These are phyloP conservation scores for Globisporangium canariense DNA, from an alignment of 352 stramenopile species.

Conservation along the genomic window DNA sequence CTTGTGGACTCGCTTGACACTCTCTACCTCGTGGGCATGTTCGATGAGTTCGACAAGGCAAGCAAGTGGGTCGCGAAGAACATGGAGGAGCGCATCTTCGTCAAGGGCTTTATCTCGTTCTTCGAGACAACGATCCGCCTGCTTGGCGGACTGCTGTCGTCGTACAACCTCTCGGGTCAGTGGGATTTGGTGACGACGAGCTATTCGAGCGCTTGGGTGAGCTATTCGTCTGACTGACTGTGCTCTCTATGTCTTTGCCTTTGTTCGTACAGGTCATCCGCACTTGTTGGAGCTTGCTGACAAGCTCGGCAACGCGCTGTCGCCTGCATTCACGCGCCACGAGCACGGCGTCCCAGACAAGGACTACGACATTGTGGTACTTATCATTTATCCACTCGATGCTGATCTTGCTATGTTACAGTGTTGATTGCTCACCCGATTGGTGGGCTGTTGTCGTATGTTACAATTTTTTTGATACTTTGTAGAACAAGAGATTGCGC, in stretches of 20 bases:
- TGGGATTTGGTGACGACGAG: neutral
- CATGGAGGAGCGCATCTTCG: slow-evolving; percentile 67
- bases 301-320: slow-evolving; percentile 62
- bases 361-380: slow-evolving; percentile 62
- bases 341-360: slow-evolving; percentile 58
- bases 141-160: slow-evolving; percentile 65
- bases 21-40: slow-evolving; percentile 71
- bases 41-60: slow-evolving; percentile 71
- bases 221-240: neutral
- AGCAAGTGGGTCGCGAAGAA: slow-evolving; percentile 62
- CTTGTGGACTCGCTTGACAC: slow-evolving; percentile 80
- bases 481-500: slow-evolving; percentile 31
- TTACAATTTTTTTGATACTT: too few species aligned
- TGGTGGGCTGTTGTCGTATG: too few species aligned
- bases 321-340: slow-evolving; percentile 50
- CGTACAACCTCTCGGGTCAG: slow-evolving; percentile 59
- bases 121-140: slow-evolving; percentile 83
- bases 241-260: neutral
- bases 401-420: too few species aligned
- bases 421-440: neutral
- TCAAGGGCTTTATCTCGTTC: slow-evolving; percentile 59
- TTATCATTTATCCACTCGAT: slow-evolving; percentile 17
- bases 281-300: slow-evolving; percentile 57
- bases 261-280: slow-evolving; percentile 28
- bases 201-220: neutral